A percentile compares a stretch with the other conserved stretches of the same genome.
These are phyloP conservation scores for Mimosa bimucronata DNA, from an alignment of 306 rosid species.

Conservation along the genomic window DNA sequence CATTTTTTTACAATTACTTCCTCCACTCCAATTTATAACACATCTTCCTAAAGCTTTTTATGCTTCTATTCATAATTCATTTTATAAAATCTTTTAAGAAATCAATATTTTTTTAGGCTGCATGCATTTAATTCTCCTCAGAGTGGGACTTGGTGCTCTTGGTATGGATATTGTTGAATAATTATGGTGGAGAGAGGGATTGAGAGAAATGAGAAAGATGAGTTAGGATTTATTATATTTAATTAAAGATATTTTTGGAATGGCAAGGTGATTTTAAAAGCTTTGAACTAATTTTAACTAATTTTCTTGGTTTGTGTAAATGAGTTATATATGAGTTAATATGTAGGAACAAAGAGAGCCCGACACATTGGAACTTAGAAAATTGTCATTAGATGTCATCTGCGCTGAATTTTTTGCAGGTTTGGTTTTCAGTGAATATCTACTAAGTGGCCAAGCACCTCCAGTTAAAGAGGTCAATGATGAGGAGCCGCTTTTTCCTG, in stretches of 20 bases:
- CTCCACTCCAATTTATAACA: not conserved
- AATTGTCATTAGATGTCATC: constrained; percentile 7
- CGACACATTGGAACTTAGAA: not conserved
- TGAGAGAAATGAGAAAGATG: not conserved
- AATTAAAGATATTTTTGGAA: not conserved
- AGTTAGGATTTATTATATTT: not conserved
- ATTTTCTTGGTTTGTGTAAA: not conserved
- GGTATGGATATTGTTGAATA: not conserved
- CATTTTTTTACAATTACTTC: too few species aligned
- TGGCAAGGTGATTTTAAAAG: not conserved
- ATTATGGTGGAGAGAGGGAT: not conserved
- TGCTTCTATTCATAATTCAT: not conserved
- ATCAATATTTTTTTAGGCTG: too few species aligned
- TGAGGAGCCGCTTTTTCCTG: constrained; percentile 91
- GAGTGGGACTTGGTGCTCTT: not conserved
- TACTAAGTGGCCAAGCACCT: constrained; percentile 89
- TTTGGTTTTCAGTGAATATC: constrained; percentile 92
- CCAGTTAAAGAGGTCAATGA: constrained; percentile 82
- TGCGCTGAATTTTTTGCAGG: constrained; percentile 58
- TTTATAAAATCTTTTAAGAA: not conserved
- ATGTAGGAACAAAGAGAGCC: not conserved
- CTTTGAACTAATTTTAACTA: not conserved
- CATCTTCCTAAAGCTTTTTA: too few species aligned
- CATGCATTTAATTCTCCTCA: too few species aligned
- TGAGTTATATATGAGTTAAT: not conserved